Conservation (phyloP, 345 rosid species). For the Citrus unshiu region DNA sequence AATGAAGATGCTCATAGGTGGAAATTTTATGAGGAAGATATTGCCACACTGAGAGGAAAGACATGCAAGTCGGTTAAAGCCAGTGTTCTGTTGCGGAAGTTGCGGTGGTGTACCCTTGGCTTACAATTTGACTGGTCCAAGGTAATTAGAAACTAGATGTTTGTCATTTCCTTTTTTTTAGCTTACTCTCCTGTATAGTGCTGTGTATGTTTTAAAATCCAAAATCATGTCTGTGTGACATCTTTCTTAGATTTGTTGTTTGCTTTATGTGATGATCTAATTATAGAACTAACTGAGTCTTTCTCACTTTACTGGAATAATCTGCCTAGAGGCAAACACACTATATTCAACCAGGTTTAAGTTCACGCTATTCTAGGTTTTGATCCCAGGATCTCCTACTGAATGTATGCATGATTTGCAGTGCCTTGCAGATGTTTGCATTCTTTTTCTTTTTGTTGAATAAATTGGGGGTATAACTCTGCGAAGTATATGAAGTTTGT, state of each 20-base stretch:
- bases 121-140: slow-evolving; percentile 95
- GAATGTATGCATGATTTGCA: background rate
- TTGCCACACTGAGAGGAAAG: slow-evolving; percentile 26
- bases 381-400: background rate
- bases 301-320: background rate
- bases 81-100: slow-evolving; percentile 56
- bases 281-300: too few relatives aligned
- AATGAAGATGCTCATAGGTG: slow-evolving; percentile 36
- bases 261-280: background rate
- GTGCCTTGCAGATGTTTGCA: background rate
- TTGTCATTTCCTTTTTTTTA: background rate
- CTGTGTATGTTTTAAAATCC: background rate
- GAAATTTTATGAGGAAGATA: slow-evolving; percentile 50
- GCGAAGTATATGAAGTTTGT: background rate
- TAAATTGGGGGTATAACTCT: background rate
- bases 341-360: background rate
- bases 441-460: background rate
- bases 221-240: background rate
- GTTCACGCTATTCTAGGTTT: background rate
- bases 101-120: slow-evolving; percentile 94
- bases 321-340: background rate
- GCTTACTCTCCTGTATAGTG: background rate
- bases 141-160: slow-evolving; percentile 28
- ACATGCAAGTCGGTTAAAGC: slow-evolving; percentile 44
- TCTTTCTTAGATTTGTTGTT: background rate